Evolutionary conservation across 495 filamentous ascomycete genomes (phyloP), one percentile per base, ranked within the genome.

Genomic region (Podospora tetraspora): DNA sequence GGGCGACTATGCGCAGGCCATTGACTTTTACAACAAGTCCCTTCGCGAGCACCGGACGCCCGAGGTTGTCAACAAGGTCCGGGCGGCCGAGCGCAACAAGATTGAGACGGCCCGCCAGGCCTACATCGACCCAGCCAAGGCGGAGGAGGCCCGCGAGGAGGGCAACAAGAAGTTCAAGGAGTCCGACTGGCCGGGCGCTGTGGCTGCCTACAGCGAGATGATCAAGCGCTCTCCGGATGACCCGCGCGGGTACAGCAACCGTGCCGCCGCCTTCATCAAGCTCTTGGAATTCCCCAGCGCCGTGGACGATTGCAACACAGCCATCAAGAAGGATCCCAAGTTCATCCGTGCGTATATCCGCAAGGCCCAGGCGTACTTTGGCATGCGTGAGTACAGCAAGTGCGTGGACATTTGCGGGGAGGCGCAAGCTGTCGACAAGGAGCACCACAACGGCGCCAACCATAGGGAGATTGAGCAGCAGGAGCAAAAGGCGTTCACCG

Each of bases 91-190:
- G 81, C 96, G 96, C 80, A 83, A 87, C 71, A 93, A 96, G 83
- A 88, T 88, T 66, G 92, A 88, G 64, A 79, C 83, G 13, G 90
- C 95, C 68, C 91, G 86, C 76, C 81, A 91, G 66, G 85, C 92
- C 3, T 98, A 97, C 80, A 84, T 99, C 73, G 91, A 92, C 80
- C 90, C 95, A 1, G 91, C 82, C 63, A 93, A 97, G 82, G 95
- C 95, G 23, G 95, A 99, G 74, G 91, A 97, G 81, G 93, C 95
- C 22, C 92, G 95, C 69, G 93, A 97, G 79, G 87, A 96, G 59
- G 95, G 95, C 43, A 97, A 97, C 79, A 84, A 90, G 76, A 95
- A 94, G 79, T 99, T 98, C 87, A 97, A 98, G 83, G 92, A 93
- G 69, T 88, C 88, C 21, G 93, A 99, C 83, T 98, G 94, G 93